Conservation (phyloP, 345 rosid species). For the Hypericum androsaemum region DNA sequence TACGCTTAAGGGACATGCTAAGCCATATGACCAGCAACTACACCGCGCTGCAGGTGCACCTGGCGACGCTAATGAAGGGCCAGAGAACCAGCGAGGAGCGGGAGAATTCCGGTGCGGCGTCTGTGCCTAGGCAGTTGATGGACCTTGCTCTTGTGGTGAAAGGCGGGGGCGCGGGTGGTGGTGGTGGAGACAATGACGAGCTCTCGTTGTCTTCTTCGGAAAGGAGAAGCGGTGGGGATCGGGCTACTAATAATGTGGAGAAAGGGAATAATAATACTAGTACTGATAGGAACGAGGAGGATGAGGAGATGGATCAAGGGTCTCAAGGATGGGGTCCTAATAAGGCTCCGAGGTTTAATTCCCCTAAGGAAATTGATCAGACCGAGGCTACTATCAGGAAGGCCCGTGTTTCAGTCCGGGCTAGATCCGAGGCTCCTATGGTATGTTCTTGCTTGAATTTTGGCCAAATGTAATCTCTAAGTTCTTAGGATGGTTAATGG, state of each 20-base stretch:
- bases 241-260: neutral
- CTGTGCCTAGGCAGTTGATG: slow-evolving; percentile 38
- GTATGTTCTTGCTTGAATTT: slow-evolving; percentile 1
- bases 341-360: slow-evolving; percentile 15
- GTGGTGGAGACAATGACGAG: slow-evolving; percentile 13
- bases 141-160: slow-evolving; percentile 36
- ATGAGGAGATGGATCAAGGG: neutral
- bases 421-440: slow-evolving; percentile 12
- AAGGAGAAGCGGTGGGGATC: slow-evolving; percentile 7
- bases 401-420: slow-evolving; percentile 11
- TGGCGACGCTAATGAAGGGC: slow-evolving; percentile 6
- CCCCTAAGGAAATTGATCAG: slow-evolving; percentile 7
- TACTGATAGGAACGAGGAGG: neutral
- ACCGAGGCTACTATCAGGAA: slow-evolving; percentile 6
- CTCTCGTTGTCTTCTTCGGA: slow-evolving; percentile 39
- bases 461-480: neutral
- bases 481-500: neutral
- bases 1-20: slow-evolving; percentile 14
- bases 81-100: neutral
- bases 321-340: slow-evolving; percentile 1
- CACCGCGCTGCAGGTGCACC: slow-evolving; percentile 7
- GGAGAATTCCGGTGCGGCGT: slow-evolving; percentile 1
- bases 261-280: neutral
- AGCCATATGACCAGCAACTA: slow-evolving; percentile 5
- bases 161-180: slow-evolving; percentile 2